Percentiles rank a stretch among this genome's conserved stretches.
These are phyloP conservation scores for Nitzschia putrida DNA, from an alignment of 108 stramenopile genomes.

Conservation along the genomic window DNA sequence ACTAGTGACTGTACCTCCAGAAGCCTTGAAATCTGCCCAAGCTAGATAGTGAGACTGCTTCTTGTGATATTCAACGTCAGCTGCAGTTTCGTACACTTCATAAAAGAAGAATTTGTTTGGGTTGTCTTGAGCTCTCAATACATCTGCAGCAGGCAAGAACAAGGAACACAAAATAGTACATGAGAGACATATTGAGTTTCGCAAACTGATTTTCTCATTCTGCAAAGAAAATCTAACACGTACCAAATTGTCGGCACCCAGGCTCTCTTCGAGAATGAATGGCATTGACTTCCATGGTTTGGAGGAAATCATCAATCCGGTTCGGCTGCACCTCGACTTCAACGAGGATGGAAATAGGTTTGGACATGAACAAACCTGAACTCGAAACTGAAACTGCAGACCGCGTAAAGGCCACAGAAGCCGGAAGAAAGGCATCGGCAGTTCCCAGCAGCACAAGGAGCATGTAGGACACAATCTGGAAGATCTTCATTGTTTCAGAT, in stretches of 20 bases:
- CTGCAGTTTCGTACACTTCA: conserved; percentile 74
- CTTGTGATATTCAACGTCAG: conserved; percentile 81
- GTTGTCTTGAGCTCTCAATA: conserved; percentile 66
- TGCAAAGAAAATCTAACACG: conserved; percentile 19
- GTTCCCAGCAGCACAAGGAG: too few relatives aligned
- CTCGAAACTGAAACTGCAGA: conserved; percentile 12
- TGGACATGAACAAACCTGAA: conserved; percentile 23
- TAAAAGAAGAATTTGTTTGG: conserved; percentile 84
- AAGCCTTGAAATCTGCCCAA: conserved; percentile 84
- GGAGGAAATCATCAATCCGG: conserved; percentile 80
- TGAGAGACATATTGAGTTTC: too few relatives aligned
- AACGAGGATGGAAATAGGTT: conserved; percentile 74
- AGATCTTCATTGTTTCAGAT: too few relatives aligned
- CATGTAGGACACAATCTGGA: too few relatives aligned
- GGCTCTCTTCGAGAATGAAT: conserved; percentile 69
- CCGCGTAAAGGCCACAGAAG: conserved; percentile 2
- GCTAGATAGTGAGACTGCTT: conserved; percentile 74
- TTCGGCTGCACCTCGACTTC: conserved; percentile 77
- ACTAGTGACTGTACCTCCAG: conserved; percentile 69
- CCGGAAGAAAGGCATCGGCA: not conserved
- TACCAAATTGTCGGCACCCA: conserved; percentile 83
- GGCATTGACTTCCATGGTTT: conserved; percentile 83
- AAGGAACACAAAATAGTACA: not conserved
- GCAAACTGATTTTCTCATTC: not conserved
- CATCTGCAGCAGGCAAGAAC: conserved; percentile 37